These are phyloP conservation scores for Aureobasidium musti DNA, from an alignment of 2,329 filamentous ascomycete genomes.

Conservation along the genomic window DNA sequence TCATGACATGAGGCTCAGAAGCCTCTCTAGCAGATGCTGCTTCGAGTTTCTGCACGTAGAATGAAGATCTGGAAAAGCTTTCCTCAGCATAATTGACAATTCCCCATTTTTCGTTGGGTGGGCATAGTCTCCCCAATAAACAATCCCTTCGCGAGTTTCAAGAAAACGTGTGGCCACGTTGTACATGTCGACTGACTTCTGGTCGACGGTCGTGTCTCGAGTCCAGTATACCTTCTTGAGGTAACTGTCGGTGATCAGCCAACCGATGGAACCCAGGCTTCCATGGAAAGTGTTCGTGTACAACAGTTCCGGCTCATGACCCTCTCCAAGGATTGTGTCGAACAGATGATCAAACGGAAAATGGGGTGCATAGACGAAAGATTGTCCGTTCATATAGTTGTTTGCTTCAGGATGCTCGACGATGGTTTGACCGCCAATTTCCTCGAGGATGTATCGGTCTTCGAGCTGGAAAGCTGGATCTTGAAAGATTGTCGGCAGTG, in stretches of 20 bases:
- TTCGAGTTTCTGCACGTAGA: neutral
- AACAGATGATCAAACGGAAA: neutral
- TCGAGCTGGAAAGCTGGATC: neutral
- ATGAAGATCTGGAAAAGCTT: neutral
- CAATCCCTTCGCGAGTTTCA: neutral
- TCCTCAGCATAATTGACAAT: neutral
- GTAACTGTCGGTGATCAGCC: neutral
- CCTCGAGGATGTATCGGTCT: neutral
- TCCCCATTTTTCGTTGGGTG: no score
- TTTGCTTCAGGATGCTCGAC: neutral
- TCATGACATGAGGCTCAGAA: no score
- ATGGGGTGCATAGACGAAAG: neutral
- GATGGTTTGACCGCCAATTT: neutral
- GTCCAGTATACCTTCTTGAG: neutral
- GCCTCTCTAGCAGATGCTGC: neutral
- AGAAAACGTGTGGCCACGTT: neutral
- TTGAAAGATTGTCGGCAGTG: neutral
- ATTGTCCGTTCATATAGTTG: neutral
- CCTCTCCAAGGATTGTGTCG: neutral
- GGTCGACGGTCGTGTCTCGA: neutral
- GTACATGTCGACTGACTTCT: neutral
- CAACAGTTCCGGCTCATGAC: neutral
- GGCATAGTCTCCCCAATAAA: neutral
- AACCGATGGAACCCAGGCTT: neutral
- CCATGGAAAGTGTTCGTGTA: neutral